Evolutionary conservation across 352 stramenopile genomes (phyloP).

Genomic region (Globisporangium okanoganense): DNA sequence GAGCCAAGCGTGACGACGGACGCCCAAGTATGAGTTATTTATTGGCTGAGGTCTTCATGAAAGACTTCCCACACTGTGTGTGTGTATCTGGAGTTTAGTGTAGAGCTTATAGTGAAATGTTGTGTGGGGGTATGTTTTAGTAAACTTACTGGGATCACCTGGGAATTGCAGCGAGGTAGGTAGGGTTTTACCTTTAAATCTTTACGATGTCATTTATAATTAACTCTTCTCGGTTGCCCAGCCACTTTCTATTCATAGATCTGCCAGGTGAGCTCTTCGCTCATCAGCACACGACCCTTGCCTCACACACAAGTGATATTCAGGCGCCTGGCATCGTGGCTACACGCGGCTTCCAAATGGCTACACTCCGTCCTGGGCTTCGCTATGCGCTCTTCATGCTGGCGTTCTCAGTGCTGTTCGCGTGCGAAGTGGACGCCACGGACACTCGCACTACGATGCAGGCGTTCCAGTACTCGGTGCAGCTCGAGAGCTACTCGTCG

Average conservation of each 20-base stretch:
- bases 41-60: background rate
- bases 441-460: background rate
- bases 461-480: constrained; percentile 22
- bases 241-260: background rate
- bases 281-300: background rate
- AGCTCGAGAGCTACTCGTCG: constrained; percentile 19
- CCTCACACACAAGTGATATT: background rate
- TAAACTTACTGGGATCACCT: background rate
- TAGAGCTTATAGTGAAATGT: background rate
- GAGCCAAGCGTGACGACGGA: background rate
- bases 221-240: background rate
- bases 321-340: background rate
- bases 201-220: background rate
- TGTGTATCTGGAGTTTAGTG: background rate
- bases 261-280: background rate
- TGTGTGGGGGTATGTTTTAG: background rate
- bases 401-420: too few relatives aligned
- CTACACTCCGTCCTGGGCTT: background rate
- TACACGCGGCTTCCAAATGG: background rate
- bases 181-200: background rate
- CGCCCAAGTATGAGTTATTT: too few relatives aligned
- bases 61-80: background rate
- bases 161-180: background rate
- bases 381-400: background rate
- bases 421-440: background rate